Conservation (phyloP, 257 asterid species). For the Forsythia viridissima region DNA sequence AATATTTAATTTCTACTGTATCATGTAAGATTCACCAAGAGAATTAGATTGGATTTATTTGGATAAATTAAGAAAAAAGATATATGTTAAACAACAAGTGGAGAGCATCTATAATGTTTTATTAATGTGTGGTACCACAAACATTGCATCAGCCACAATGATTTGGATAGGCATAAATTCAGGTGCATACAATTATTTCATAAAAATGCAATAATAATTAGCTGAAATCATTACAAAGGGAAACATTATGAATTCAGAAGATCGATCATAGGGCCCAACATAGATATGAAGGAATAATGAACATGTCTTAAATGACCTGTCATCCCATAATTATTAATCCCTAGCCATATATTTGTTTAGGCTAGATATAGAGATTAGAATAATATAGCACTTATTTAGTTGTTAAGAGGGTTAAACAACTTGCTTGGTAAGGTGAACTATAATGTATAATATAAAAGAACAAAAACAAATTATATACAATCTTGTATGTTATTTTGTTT, state of each 20-base stretch:
- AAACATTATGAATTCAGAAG: conserved; percentile 24
- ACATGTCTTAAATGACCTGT: background rate
- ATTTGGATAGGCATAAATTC: conserved; percentile 28
- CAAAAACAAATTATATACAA: background rate
- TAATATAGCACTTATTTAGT: background rate
- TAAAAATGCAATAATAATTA: background rate
- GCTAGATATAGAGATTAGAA: background rate
- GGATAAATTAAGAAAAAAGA: background rate
- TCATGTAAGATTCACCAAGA: conserved; percentile 9
- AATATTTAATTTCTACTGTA: background rate
- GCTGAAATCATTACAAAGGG: conserved; percentile 10
- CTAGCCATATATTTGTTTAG: background rate
- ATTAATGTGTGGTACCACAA: conserved; percentile 12
- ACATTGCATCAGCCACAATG: conserved; percentile 33
- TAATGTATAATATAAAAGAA: no score
- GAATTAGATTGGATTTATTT: background rate
- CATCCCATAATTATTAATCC: background rate
- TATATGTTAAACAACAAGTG: background rate
- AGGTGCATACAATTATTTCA: conserved; percentile 31
- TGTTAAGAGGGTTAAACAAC: no score
- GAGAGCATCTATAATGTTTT: conserved; percentile 11
- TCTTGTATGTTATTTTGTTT: no score
- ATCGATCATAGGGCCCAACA: conserved; percentile 32
- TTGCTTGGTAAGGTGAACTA: background rate
- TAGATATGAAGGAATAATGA: conserved; percentile 28